Evolutionary conservation across 306 rosid genomes (phyloP), one percentile per base, ranked within the genome.

Genomic region (Prosopis cineraria): DNA sequence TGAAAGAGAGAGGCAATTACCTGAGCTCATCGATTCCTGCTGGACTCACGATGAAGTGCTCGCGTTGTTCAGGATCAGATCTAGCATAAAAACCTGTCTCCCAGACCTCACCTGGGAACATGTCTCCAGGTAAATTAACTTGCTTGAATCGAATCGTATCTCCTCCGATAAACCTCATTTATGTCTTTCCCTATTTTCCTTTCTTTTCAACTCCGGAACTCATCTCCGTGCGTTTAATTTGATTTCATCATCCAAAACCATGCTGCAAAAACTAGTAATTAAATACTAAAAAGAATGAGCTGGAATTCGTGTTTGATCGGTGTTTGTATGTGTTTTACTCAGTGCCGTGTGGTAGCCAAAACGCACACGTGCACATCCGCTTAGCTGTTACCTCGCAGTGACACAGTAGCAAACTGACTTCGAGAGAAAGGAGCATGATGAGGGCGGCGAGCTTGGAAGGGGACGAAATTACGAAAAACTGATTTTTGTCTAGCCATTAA

Each of bases 31-130:
- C 40, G 78, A 87, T 80, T 83, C 94, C 1, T 92, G 97, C 1
- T 94, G 98, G 97, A 88, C 77, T 5, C 87, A 87, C 25, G 97
- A 94, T 11, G 97, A 94, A 79, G 82, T 90, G 10, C 92, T 90
- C 33, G 84, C 97, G 2, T 90, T 94, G 1, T 72, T 94, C 68
- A 86, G 89, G 84, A 88, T 92, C 95, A 92, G 97, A 94, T 94
- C 98, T 73, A 82, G 78, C 82, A 85, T 87, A 91, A 92, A 94
- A 34, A 90, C 73, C 82, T 92, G 97, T 91, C 86, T 89, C 88
- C 97, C 93, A 3, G 93, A 92, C 3, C 88, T 91, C 89, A 89
- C 89, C 40, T 94, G 98, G 98, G 97, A 92, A 67, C 94, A 94
- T 70, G 90, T 92, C 80, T 92, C 98, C 48, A 89, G 97, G 98